These are phyloP conservation scores for Stagonosporopsis tanaceti DNA, from an alignment of 2,329 filamentous ascomycete genomes.

Conservation along the genomic window DNA sequence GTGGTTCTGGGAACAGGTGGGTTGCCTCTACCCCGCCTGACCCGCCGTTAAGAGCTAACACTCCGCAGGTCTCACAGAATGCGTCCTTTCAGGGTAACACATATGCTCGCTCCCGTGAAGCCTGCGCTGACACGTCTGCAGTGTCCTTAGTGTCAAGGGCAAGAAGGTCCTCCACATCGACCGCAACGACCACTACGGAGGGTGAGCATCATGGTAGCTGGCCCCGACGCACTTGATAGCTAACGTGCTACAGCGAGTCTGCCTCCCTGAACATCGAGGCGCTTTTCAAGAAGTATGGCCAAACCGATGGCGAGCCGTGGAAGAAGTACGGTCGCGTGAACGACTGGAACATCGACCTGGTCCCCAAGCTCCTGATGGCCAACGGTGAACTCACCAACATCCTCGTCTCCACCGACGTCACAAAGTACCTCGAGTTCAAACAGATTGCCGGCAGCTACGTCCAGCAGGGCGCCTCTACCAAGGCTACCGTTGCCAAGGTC, in stretches of 20 bases:
- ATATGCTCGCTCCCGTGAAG: slow-evolving; percentile 5
- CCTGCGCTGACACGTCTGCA: slow-evolving; percentile 48
- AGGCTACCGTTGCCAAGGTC: slow-evolving; percentile 95
- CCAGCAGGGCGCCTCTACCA: slow-evolving; percentile 82
- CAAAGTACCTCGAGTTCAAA: slow-evolving; percentile 63
- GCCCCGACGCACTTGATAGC: slow-evolving; percentile 20
- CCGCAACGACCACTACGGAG: slow-evolving; percentile 97
- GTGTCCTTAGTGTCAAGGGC: slow-evolving; percentile 96
- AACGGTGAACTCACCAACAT: slow-evolving; percentile 99
- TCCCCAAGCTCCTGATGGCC: slow-evolving; percentile 98
- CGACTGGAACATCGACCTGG: slow-evolving; percentile 99
- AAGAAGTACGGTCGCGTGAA: slow-evolving; percentile 96
- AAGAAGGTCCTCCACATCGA: slow-evolving; percentile 99
- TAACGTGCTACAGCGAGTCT: slow-evolving; percentile 72
- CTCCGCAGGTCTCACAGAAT: slow-evolving; percentile 87
- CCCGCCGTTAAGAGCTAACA: slow-evolving; percentile 40
- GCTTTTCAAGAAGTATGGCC: slow-evolving; percentile 96
- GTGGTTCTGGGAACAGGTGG: slow-evolving; percentile 96
- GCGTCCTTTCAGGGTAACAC: slow-evolving; percentile 91
- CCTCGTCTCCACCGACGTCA: slow-evolving; percentile 87
- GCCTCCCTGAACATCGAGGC: slow-evolving; percentile 93
- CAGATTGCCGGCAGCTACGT: slow-evolving; percentile 92
- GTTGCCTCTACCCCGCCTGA: slow-evolving; percentile 54
- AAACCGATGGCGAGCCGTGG: slow-evolving; percentile 89
- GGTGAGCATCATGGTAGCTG: slow-evolving; percentile 65